These are phyloP conservation scores for Lotus japonicus DNA, from an alignment of 306 rosid genomes.

Conservation along the genomic window DNA sequence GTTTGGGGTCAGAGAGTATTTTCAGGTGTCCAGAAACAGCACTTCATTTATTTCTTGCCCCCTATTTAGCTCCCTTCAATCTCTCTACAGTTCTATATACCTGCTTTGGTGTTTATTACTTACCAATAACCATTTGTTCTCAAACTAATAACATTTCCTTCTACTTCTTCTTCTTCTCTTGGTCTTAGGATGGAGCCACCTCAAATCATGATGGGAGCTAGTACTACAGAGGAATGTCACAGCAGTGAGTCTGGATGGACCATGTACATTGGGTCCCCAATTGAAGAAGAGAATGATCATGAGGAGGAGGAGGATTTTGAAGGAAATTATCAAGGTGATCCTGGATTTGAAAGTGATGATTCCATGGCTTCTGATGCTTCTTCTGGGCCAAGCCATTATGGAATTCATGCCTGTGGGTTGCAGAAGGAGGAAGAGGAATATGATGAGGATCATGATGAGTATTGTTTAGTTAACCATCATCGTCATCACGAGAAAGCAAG, in stretches of 20 bases:
- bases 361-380: constrained; percentile 91
- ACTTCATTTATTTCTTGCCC: neutral
- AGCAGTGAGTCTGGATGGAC: constrained; percentile 93
- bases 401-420: neutral
- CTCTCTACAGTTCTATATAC: neutral
- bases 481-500: neutral
- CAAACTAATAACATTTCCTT: neutral
- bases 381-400: constrained; percentile 44
- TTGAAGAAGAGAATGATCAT: neutral
- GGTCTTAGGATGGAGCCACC: constrained; percentile 39
- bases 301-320: neutral
- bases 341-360: constrained; percentile 53
- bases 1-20: constrained; percentile 21
- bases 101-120: neutral
- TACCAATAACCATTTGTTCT: too few relatives aligned
- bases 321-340: neutral
- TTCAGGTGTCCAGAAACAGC: constrained; percentile 24
- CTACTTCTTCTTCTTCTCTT: neutral
- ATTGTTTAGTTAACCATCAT: neutral
- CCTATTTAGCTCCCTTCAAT: constrained; percentile 3
- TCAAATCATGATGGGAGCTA: too few relatives aligned
- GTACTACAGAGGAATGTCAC: constrained; percentile 52
- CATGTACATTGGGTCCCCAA: constrained; percentile 61
- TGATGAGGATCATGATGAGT: neutral
- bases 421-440: neutral